These are phyloP conservation scores for Leucogyrophana mollusca DNA, from an alignment of 768 basidiomycete genomes.

Conservation along the genomic window DNA sequence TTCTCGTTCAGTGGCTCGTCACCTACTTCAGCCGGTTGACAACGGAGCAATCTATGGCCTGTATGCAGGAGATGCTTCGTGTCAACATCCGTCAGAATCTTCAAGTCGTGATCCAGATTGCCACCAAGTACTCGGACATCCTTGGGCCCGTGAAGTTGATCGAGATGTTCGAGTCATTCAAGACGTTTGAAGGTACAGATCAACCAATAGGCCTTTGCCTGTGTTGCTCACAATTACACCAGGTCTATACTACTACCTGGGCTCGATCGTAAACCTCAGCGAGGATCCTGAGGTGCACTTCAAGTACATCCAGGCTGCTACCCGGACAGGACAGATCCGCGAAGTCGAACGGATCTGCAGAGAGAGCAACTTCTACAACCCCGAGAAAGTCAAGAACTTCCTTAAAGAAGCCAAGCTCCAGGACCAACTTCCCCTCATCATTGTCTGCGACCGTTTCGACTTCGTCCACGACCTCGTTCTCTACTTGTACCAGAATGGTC, in stretches of 20 bases:
- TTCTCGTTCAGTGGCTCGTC: slow-evolving; percentile 79
- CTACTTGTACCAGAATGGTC: slow-evolving; percentile 96
- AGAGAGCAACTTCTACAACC: slow-evolving; percentile 96
- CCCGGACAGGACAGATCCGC: slow-evolving; percentile 95
- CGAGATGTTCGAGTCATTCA: slow-evolving; percentile 97
- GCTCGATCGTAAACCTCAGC: slow-evolving; percentile 95
- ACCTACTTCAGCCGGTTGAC: slow-evolving; percentile 96
- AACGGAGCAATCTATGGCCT: slow-evolving; percentile 95
- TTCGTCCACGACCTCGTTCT: slow-evolving; percentile 99
- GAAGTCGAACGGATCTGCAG: slow-evolving; percentile 99
- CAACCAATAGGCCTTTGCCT: neutral
- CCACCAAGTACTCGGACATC: slow-evolving; percentile 98
- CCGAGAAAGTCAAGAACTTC: slow-evolving; percentile 99
- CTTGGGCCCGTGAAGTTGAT: slow-evolving; percentile 96
- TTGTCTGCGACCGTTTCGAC: slow-evolving; percentile 99
- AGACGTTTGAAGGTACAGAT: slow-evolving; percentile 85
- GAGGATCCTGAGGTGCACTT: slow-evolving; percentile 97
- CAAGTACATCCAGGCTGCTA: slow-evolving; percentile 99
- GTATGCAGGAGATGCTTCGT: slow-evolving; percentile 94
- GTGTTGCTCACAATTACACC: neutral
- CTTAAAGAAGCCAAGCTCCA: slow-evolving; percentile 96
- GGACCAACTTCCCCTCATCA: slow-evolving; percentile 97
- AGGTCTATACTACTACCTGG: slow-evolving; percentile 98
- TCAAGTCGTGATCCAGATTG: slow-evolving; percentile 94
- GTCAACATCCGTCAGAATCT: slow-evolving; percentile 98